Evolutionary conservation across 495 filamentous ascomycete genomes (phyloP).

Genomic region (Aspergillus homomorphus): DNA sequence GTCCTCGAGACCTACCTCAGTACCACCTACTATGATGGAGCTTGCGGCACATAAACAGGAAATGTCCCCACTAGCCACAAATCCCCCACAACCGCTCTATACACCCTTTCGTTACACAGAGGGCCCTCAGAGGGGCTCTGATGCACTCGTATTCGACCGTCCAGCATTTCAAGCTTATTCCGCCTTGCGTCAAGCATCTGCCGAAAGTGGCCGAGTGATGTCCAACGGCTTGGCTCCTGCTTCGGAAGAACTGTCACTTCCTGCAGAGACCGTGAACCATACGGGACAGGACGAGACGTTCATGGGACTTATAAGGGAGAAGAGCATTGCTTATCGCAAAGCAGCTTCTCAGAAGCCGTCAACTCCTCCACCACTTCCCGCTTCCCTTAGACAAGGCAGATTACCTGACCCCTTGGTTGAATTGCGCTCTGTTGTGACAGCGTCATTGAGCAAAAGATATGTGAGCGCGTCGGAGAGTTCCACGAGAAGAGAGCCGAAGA

Average conservation of each 20-base stretch:
- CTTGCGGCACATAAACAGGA: constrained; percentile 21
- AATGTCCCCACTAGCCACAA: constrained; percentile 33
- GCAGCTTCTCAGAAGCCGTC: constrained; percentile 19
- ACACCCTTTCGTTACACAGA: constrained; percentile 48
- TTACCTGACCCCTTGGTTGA: constrained; percentile 29
- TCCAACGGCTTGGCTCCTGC: constrained; percentile 28
- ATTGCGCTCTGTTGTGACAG: constrained; percentile 34
- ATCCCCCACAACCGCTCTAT: constrained; percentile 46
- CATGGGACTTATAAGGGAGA: constrained; percentile 45
- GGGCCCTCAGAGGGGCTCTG: constrained; percentile 46
- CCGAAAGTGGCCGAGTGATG: constrained; percentile 44
- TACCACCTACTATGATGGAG: constrained; percentile 20
- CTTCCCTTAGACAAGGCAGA: constrained; percentile 28
- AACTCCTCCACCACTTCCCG: constrained; percentile 31
- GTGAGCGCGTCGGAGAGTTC: constrained; percentile 37
- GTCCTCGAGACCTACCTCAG: constrained; percentile 23
- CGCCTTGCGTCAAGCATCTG: constrained; percentile 42
- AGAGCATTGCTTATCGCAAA: constrained; percentile 39
- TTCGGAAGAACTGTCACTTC: constrained; percentile 16
- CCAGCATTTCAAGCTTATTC: constrained; percentile 49
- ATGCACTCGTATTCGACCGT: constrained; percentile 35
- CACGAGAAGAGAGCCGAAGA: constrained; percentile 31
- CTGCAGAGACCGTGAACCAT: constrained; percentile 18
- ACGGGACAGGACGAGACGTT: constrained; percentile 42
- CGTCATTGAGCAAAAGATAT: constrained; percentile 33